Percentiles rank a stretch among this genome's conserved stretches.
Conservation (phyloP, 1,284 basidiomycete species). For the Apiotrichum porosum region DNA sequence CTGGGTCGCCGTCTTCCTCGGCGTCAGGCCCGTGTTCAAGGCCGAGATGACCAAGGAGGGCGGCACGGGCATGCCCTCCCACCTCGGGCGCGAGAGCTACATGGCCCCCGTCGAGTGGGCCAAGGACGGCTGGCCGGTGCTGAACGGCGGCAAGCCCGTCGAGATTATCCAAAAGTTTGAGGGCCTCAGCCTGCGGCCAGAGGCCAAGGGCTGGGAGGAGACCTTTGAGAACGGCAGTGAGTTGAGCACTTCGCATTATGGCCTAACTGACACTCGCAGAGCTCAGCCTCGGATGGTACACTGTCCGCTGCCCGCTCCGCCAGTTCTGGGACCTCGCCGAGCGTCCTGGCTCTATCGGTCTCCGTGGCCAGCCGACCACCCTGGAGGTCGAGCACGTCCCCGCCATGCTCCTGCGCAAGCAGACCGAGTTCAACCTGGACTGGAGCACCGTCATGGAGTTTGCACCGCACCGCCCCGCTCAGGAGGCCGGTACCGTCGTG, state of each 20-base stretch:
- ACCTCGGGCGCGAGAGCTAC: constrained; percentile 21
- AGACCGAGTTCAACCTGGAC: constrained; percentile 2
- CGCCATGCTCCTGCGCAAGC: constrained; percentile 4
- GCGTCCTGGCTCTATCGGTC: too few species aligned
- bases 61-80: constrained; percentile 4
- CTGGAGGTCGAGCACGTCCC: constrained; percentile 1
- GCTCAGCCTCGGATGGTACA: too few species aligned
- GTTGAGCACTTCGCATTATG: too few species aligned
- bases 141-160: constrained; percentile 8
- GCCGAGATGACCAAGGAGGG: neutral
- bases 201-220: neutral
- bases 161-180: neutral
- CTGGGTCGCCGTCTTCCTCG: neutral
- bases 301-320: too few species aligned
- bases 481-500: constrained; percentile 18
- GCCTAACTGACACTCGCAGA: too few species aligned
- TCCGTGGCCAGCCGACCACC: neutral
- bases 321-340: neutral
- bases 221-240: neutral
- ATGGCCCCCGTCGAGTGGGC: constrained; percentile 22
- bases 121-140: constrained; percentile 21
- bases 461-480: constrained; percentile 2
- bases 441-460: constrained; percentile 5
- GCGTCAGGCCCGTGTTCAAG: neutral
- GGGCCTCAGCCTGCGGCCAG: neutral